A percentile compares a stretch with the other conserved stretches of the same genome.
These are phyloP conservation scores for Fusarium nanum DNA, from an alignment of 2,329 filamentous ascomycete species.

Conservation along the genomic window DNA sequence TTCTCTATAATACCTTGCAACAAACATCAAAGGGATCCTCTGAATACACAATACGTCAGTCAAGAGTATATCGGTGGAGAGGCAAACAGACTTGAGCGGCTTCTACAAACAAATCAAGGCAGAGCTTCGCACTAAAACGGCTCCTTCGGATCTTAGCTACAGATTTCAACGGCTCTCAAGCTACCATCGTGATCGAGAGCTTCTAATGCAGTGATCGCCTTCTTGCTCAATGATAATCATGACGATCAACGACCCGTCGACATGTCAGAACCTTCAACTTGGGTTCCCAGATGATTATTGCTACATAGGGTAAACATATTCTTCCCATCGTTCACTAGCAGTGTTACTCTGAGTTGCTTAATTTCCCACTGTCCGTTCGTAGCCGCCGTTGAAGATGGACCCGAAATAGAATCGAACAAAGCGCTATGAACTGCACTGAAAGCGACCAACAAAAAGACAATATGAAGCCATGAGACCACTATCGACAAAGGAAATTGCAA, in stretches of 20 bases:
- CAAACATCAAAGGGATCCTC: not conserved
- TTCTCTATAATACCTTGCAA: not conserved
- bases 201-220: not conserved
- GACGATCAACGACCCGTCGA: conserved; percentile 6
- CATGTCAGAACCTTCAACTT: conserved; percentile 6
- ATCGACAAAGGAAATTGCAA: conserved; percentile 7
- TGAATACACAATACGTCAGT: not conserved
- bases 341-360: not conserved
- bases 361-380: conserved; percentile 15
- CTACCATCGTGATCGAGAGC: conserved; percentile 21
- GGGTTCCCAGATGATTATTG: conserved; percentile 1
- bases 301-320: not conserved
- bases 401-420: conserved; percentile 37
- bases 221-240: not conserved
- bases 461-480: not conserved
- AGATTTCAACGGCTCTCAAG: conserved; percentile 1
- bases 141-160: not conserved
- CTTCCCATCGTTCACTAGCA: not conserved
- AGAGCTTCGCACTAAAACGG: conserved; percentile 1
- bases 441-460: not conserved
- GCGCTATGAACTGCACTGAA: not conserved
- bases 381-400: not conserved
- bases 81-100: not conserved
- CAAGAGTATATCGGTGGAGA: not conserved
- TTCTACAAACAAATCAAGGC: conserved; percentile 3